Percentiles rank a stretch among this genome's conserved stretches.
phyloP scores from a whole-genome alignment of 257 asterid species.

The Primulina eburnea region DNA sequence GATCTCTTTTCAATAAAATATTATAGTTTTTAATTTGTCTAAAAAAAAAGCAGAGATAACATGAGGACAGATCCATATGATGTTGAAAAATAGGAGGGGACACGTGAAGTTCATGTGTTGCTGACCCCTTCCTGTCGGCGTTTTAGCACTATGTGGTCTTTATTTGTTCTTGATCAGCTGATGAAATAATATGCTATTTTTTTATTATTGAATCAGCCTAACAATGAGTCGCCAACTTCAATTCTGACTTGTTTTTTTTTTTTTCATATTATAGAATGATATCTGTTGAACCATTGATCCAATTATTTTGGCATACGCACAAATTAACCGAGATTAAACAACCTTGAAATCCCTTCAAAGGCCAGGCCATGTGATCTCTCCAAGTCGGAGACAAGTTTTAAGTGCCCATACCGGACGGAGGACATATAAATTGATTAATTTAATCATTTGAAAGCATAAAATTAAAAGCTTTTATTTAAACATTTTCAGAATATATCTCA shows the following conservation, averaged over 20 bases:
- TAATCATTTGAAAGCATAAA: not conserved
- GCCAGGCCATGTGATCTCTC: not conserved
- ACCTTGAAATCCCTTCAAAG: not conserved
- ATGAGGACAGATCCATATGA: not conserved
- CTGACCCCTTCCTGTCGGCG: not conserved
- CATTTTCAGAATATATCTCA: not conserved
- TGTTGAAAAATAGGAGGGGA: not conserved
- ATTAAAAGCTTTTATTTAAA: not conserved
- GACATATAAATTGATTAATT: too few relatives aligned
- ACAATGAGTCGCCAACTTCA: too few relatives aligned
- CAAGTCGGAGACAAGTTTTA: not conserved
- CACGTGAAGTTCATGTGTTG: conserved; percentile 12
- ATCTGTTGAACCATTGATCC: too few relatives aligned
- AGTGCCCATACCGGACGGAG: not conserved
- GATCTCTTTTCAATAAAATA: too few relatives aligned
- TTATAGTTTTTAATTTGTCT: too few relatives aligned
- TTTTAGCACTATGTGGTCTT: too few relatives aligned
- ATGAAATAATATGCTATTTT: too few relatives aligned
- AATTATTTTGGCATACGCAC: too few relatives aligned
- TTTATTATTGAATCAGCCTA: too few relatives aligned
- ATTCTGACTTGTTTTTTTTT: too few relatives aligned
- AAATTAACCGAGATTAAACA: not conserved
- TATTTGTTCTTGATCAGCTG: not conserved
- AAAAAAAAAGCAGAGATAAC: not conserved
- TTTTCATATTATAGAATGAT: rapidly evolving